A percentile compares a stretch with the other conserved stretches of the same genome.
Conservation (phyloP, 306 rosid genomes). For the Senna siamea region DNA sequence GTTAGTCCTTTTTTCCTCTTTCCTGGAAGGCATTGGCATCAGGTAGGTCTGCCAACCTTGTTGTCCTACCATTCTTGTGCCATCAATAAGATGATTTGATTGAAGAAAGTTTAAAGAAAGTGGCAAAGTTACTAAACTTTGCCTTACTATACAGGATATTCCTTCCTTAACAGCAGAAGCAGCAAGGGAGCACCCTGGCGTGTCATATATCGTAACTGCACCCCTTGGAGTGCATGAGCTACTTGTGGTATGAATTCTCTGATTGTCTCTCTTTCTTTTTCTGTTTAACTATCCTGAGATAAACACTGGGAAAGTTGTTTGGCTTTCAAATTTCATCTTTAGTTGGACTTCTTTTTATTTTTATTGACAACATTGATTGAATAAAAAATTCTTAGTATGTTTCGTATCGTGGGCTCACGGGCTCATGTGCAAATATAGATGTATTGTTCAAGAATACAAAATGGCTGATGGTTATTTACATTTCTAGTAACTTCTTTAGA, state of each 20-base stretch:
- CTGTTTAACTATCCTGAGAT: background rate
- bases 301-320: constrained; percentile 13
- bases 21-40: constrained; percentile 92
- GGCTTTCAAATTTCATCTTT: constrained; percentile 27
- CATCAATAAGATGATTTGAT: background rate
- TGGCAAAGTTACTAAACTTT: constrained; percentile 10
- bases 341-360: background rate
- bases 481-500: constrained; percentile 13
- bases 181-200: constrained; percentile 77
- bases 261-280: background rate
- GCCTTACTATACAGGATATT: constrained; percentile 65
- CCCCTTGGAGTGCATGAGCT: constrained; percentile 87
- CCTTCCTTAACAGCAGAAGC: constrained; percentile 91
- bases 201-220: constrained; percentile 72
- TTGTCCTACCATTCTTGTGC: background rate
- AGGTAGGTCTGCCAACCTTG: constrained; percentile 51
- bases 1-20: constrained; percentile 87
- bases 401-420: no score
- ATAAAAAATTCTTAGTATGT: background rate
- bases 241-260: constrained; percentile 70
- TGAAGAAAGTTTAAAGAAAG: constrained; percentile 1
- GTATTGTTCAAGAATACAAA: background rate
- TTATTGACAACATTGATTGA: background rate
- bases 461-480: background rate
- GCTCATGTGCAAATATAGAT: no score